Evolutionary conservation across 2,329 filamentous ascomycete genomes (phyloP), one percentile per base, ranked within the genome.

Genomic region (Colletotrichum caudatum): DNA sequence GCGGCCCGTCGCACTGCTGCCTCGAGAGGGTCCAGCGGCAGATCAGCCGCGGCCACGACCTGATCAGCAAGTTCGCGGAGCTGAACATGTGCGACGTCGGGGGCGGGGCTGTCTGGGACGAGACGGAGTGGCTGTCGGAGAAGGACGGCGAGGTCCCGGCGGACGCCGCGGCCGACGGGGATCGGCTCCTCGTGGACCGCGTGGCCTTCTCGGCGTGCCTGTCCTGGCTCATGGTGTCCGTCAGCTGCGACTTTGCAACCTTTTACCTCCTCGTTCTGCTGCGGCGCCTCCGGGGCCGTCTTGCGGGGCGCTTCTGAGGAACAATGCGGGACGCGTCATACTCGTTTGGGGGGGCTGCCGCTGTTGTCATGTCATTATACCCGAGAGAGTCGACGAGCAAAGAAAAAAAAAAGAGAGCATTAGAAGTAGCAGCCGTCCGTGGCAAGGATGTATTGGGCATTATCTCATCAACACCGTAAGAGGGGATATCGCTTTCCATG

Each of bases 161-260:
- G 12, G 63, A 73, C 14, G 48, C 61, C 51, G 51, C 9, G 8
- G 54, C 51, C 11, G 54, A 68, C 18, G 54, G 60, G 48, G 69
- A 67, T 37, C 53, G 50, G 23, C 51, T 64, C 4, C 64, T 68
- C 18, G 54, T 73, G 11, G 41, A 64, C 14, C 64, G 71, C 37
- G 64, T 72, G 8, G 39, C 59, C 12, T 72, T 73, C 58, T 73
- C 71, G 23, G 64, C 71, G 1, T 54, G 56, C 3, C 9, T 73
- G 33, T 71, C 71, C 14, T 71, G 68, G 71, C 54, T 73, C 29
- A 64, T 73, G 71, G 54, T 73, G 5, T 67, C 71, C 20, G 68
- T 73, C 35, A 72, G 71, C 48, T 64, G 68, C 57, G 71, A 73
- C 41, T 73, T 73, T 53, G 68, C 71, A 33, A 73, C 68, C 1